Percentiles rank a stretch among this genome's conserved stretches.
Conservation (phyloP, 257 asterid genomes). For the Leonotis leonurus region DNA sequence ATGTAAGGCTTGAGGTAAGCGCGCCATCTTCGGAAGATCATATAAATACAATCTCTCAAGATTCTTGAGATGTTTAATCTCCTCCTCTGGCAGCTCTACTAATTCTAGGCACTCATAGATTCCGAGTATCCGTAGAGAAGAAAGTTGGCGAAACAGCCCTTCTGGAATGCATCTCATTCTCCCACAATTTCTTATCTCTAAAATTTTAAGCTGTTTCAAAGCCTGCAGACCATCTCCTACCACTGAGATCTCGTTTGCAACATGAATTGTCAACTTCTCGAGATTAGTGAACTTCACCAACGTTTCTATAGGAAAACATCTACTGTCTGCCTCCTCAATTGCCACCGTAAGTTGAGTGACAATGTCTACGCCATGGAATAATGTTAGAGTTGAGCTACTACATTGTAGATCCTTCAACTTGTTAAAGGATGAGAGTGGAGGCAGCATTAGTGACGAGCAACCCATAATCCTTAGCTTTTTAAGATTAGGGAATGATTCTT, state of each 20-base stretch:
- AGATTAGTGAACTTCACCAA: not conserved
- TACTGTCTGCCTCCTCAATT: not conserved
- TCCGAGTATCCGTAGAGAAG: not conserved
- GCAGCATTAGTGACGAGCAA: conserved; percentile 8
- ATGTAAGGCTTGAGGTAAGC: not conserved
- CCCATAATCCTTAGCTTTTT: not conserved
- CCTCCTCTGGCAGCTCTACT: not conserved
- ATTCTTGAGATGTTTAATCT: not conserved
- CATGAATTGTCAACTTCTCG: not conserved
- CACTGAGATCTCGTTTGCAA: not conserved
- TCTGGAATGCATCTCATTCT: not conserved
- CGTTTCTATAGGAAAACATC: not conserved
- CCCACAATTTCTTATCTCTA: not conserved
- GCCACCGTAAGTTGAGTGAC: not conserved
- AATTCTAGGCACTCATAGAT: not conserved
- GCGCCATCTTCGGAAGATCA: not conserved
- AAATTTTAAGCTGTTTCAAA: not conserved
- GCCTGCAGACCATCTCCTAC: not conserved
- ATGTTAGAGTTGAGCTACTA: not conserved
- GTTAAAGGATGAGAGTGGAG: not conserved
- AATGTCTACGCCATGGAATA: not conserved
- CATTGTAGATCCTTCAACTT: not conserved
- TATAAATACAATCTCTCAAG: not conserved
- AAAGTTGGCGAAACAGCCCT: not conserved
- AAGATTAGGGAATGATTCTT: conserved; percentile 8